Evolutionary conservation across 2,329 filamentous ascomycete species (phyloP).

Genomic region (Orbilia oligospora): DNA sequence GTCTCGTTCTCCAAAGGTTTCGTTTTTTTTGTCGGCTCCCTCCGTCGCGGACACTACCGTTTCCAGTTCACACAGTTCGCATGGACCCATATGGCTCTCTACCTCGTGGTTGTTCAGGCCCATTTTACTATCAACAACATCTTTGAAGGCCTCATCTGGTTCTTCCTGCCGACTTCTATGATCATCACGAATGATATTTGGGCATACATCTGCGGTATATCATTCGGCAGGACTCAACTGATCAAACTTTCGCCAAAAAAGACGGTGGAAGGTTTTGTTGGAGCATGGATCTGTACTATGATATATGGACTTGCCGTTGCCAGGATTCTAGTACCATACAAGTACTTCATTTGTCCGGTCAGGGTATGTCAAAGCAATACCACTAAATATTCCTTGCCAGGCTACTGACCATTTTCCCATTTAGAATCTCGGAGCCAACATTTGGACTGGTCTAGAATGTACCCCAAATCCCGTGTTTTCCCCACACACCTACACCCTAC

Average conservation of each 20-base stretch:
- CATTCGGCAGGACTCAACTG: conserved; percentile 93
- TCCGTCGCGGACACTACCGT: conserved; percentile 95
- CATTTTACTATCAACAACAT: conserved; percentile 99
- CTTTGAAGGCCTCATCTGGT: conserved; percentile 99
- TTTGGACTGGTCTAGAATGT: conserved; percentile 91
- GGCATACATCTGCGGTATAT: conserved; percentile 96
- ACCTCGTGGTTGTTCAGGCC: conserved; percentile 96
- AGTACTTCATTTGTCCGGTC: conserved; percentile 98
- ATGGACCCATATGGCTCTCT: conserved; percentile 99
- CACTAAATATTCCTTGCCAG: neutral
- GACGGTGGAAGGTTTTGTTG: conserved; percentile 97
- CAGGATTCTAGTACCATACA: conserved; percentile 87
- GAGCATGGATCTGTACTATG: conserved; percentile 95
- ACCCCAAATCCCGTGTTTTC: conserved; percentile 92
- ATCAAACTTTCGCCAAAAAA: conserved; percentile 99
- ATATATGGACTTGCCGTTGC: conserved; percentile 86
- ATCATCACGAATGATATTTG: conserved; percentile 99
- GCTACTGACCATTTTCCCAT: conserved; percentile 8
- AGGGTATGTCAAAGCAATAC: conserved; percentile 71
- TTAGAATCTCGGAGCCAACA: conserved; percentile 87
- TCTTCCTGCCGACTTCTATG: conserved; percentile 93
- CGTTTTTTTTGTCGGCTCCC: conserved; percentile 95
- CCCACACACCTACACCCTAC: conserved; percentile 80
- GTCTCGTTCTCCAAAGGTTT: conserved; percentile 75
- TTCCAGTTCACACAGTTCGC: conserved; percentile 99